Base-by-base conservation (phyloP, 345 rosid species). In the Gossypium australe region DNA sequence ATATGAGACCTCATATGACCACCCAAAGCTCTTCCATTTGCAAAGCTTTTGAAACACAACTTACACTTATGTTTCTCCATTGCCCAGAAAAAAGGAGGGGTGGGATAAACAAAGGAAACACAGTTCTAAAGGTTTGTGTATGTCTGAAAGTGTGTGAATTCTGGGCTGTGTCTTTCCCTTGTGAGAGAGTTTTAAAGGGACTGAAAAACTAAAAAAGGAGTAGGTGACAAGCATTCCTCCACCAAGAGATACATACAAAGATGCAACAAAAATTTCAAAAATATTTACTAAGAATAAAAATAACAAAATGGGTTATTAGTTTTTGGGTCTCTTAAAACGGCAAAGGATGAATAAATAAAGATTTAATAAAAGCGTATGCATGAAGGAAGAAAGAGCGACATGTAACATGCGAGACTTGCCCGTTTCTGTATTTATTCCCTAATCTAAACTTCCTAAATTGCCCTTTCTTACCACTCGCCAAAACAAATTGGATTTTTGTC, bases 1-100 rank as follows among this genome's bases (percentile, higher is more conserved):
- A 86, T 79, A 80, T 92, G 97, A 78, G 98, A 88, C 89, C 88
- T 86, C 92, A 92, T 90, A 78, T 92, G 97, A 55, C 94, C 93
- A 48, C 92, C 91, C 71, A 92, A 84, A 79, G 95, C 90, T 82
- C 92, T 89, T 57, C 89, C 95, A 75, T 89, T 88, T n/a, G 77
- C 56, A 71, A 92, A 94, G 70, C 75, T 82, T 79, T 85, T 90
- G 17, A 78, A 85, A 80, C 98, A 94, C 22, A 90, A 76, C 77
- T 75, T 92, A 75, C 98, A 92, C 83, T 78, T 88, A 78, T 89
- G 88, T 63, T 76, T 91, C 80, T 91, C 95, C 97, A 90, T 90
- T 24, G 49, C 34, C 24, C 11, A 47, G 17, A 51, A 14, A 51
- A 14, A 51, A 3, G 17, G 13, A 14, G 17, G 8, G 4, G 12